Evolutionary conservation across 352 stramenopile genomes (phyloP).

Genomic region (Peronospora tabacina): DNA sequence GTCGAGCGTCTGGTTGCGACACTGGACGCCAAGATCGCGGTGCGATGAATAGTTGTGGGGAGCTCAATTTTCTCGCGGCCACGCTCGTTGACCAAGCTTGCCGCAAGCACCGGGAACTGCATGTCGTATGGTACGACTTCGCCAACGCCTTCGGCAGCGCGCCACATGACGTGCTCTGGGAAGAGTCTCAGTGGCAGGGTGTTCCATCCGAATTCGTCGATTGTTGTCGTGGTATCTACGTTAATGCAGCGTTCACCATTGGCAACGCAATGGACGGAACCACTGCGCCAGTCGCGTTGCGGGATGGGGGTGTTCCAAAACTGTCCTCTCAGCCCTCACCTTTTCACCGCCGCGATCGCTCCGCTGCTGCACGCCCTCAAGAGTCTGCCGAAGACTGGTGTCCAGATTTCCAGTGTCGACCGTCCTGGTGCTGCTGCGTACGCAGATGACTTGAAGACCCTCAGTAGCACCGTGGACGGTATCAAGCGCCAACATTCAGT

Average conservation of each 20-base stretch:
- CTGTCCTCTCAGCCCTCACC: slow-evolving; percentile 22
- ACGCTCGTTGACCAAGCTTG: slow-evolving; percentile 19
- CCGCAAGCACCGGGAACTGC: slow-evolving; percentile 8
- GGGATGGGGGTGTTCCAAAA: slow-evolving; percentile 19
- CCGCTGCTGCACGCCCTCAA: slow-evolving; percentile 12
- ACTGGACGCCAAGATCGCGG: no score
- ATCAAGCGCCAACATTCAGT: slow-evolving; percentile 13
- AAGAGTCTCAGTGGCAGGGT: slow-evolving; percentile 12
- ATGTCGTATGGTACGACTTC: slow-evolving; percentile 28
- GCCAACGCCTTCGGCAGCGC: no score
- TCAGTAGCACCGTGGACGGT: no score
- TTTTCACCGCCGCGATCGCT: slow-evolving; percentile 18
- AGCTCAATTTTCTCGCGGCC: slow-evolving; percentile 25
- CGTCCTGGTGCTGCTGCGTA: slow-evolving; percentile 8
- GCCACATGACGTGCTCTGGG: slow-evolving; percentile 23
- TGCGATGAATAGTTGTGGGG: slow-evolving; percentile 19
- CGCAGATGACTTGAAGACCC: slow-evolving; percentile 19
- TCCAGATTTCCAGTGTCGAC: slow-evolving; percentile 1
- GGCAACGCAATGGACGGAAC: slow-evolving; percentile 14
- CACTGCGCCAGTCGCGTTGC: slow-evolving; percentile 10
- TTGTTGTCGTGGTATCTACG: slow-evolving; percentile 8
- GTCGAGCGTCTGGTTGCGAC: no score
- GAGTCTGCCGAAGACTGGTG: not conserved
- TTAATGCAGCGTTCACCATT: slow-evolving; percentile 7
- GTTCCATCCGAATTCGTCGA: slow-evolving; percentile 2